Conservation (phyloP, 306 rosid genomes). For the Dryas drummondii region DNA sequence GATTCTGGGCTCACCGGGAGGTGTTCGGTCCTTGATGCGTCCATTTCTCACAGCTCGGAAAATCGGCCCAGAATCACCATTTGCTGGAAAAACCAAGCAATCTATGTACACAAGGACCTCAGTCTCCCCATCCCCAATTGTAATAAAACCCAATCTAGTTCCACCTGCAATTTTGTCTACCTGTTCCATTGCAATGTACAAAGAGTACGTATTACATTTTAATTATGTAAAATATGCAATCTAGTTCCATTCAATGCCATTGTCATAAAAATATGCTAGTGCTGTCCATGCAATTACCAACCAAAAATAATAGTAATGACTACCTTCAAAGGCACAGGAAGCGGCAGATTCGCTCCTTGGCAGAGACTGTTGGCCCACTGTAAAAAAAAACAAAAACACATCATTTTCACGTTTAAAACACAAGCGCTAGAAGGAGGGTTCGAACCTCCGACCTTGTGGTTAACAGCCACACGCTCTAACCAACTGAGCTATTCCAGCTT, state of each 20-base stretch:
- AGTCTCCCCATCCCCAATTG: slow-evolving; percentile 72
- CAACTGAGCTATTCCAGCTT: slow-evolving; percentile 46
- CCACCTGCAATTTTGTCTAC: slow-evolving; percentile 88
- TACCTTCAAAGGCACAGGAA: slow-evolving; percentile 84
- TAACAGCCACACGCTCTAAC: slow-evolving; percentile 49
- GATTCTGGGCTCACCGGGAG: slow-evolving; percentile 92
- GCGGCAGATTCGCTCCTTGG: slow-evolving; percentile 94
- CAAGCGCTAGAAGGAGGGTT: slow-evolving; percentile 37
- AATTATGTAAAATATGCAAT: too few species aligned
- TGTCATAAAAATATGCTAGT: neutral
- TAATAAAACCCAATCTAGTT: slow-evolving; percentile 79
- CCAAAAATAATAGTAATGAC: neutral
- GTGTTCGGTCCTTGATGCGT: slow-evolving; percentile 54
- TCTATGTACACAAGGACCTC: slow-evolving; percentile 86
- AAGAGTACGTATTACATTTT: too few species aligned
- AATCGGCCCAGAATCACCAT: slow-evolving; percentile 55
- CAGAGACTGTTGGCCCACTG: slow-evolving; percentile 96
- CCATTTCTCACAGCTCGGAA: slow-evolving; percentile 88
- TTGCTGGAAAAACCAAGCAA: slow-evolving; percentile 68
- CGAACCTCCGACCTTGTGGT: slow-evolving; percentile 48
- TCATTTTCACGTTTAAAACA: neutral
- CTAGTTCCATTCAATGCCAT: neutral
- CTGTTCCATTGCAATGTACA: slow-evolving; percentile 40
- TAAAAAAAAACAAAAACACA: neutral
- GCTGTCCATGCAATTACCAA: neutral